phyloP scores from a whole-genome alignment of 805 yeast genomes.

The Teunomyces tritomae region DNA sequence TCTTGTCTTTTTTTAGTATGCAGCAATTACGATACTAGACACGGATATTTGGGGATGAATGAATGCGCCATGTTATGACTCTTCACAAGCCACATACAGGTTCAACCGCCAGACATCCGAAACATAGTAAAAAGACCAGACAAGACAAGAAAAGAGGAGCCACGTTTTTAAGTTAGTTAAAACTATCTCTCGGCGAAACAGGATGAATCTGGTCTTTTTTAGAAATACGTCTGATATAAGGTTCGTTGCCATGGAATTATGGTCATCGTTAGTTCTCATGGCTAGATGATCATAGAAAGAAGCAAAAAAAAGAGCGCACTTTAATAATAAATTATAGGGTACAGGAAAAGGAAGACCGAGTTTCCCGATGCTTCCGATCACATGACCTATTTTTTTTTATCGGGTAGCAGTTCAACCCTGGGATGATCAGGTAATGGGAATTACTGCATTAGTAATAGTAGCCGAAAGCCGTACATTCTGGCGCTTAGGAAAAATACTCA shows the following conservation, averaged over 20 bases:
- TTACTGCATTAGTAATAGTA: slow-evolving; percentile 2
- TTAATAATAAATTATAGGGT: neutral
- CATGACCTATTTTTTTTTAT: slow-evolving; percentile 4
- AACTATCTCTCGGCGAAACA: no score
- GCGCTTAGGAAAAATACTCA: neutral
- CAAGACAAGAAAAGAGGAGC: neutral
- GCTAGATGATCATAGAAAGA: neutral
- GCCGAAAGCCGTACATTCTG: neutral
- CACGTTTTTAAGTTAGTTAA: no score
- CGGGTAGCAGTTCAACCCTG: neutral
- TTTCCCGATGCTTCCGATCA: slow-evolving; percentile 13
- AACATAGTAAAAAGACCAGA: no score
- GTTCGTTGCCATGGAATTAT: no score
- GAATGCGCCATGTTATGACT: neutral
- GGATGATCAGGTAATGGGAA: neutral
- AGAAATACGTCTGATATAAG: no score
- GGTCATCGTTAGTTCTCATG: neutral
- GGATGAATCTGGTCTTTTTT: no score
- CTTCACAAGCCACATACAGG: neutral
- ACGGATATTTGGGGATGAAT: neutral
- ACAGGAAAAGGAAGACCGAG: neutral
- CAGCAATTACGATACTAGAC: neutral
- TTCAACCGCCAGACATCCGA: neutral
- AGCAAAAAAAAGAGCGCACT: neutral
- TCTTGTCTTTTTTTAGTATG: neutral